These are phyloP conservation scores for Citeromyces matritensis DNA, from an alignment of 805 yeast species.

Conservation along the genomic window DNA sequence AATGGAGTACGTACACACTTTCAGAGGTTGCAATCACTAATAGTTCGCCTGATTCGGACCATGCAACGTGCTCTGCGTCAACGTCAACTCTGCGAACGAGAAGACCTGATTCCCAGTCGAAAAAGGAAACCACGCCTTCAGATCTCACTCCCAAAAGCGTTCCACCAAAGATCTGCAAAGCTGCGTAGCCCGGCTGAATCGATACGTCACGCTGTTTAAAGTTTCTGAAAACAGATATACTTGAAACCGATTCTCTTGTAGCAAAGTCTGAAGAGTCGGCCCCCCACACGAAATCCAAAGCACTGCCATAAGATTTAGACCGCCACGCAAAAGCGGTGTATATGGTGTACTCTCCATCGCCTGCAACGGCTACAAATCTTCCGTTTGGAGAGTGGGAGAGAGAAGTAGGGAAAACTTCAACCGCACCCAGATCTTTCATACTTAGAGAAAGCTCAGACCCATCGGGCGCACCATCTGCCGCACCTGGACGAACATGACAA, in stretches of 20 bases:
- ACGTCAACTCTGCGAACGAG: constrained; percentile 85
- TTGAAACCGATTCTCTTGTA: constrained; percentile 50
- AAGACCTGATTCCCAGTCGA: constrained; percentile 84
- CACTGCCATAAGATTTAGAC: constrained; percentile 83
- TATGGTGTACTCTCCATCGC: constrained; percentile 94
- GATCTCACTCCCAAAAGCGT: constrained; percentile 76
- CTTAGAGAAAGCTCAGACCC: constrained; percentile 69
- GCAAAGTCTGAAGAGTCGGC: constrained; percentile 83
- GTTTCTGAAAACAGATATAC: constrained; percentile 64
- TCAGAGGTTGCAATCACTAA: constrained; percentile 62
- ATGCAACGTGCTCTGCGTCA: constrained; percentile 65
- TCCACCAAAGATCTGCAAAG: constrained; percentile 79
- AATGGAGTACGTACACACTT: constrained; percentile 65
- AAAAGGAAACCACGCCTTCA: constrained; percentile 74
- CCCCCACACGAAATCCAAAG: constrained; percentile 90
- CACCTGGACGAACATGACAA: constrained; percentile 55
- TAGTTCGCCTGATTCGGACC: constrained; percentile 91
- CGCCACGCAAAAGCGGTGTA: constrained; percentile 98
- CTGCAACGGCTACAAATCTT: constrained; percentile 89
- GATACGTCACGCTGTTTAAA: constrained; percentile 65
- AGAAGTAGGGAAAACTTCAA: constrained; percentile 83
- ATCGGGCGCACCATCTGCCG: constrained; percentile 53
- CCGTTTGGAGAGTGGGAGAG: constrained; percentile 94
- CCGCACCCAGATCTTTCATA: constrained; percentile 85
- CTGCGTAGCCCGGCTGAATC: constrained; percentile 52